phyloP scores from a whole-genome alignment of 345 rosid genomes.

The Trapa incisa region DNA sequence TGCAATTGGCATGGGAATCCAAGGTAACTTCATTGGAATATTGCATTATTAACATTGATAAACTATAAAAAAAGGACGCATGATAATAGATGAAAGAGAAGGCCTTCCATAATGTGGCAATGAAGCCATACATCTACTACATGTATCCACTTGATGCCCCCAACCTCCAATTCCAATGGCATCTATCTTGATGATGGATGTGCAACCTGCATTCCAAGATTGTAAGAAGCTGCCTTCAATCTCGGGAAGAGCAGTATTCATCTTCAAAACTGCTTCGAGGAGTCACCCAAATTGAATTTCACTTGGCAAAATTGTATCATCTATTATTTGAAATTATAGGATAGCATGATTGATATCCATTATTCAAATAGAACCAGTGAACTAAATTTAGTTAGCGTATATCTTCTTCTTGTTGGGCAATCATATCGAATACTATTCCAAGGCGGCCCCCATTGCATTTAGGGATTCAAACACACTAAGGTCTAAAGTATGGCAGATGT shows the following conservation, averaged over 20 bases:
- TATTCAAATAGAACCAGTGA: too few relatives aligned
- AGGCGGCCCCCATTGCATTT: background rate
- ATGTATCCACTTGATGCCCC: too few relatives aligned
- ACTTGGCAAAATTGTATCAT: too few relatives aligned
- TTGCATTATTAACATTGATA: background rate
- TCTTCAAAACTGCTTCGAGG: too few relatives aligned
- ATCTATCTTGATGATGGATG: too few relatives aligned
- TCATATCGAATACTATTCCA: background rate
- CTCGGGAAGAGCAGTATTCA: too few relatives aligned
- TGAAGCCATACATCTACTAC: background rate
- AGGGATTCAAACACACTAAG: background rate
- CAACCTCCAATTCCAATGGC: background rate
- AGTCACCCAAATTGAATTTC: too few relatives aligned
- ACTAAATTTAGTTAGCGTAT: background rate
- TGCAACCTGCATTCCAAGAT: too few relatives aligned
- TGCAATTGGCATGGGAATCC: background rate
- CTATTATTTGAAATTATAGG: too few relatives aligned
- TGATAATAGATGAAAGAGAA: conserved; percentile 2
- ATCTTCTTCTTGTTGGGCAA: background rate
- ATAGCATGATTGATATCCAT: too few relatives aligned
- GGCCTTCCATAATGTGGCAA: background rate
- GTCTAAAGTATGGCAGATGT: background rate
- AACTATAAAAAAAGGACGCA: background rate
- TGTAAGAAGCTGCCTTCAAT: too few relatives aligned
- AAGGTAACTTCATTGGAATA: background rate